Percentiles rank a stretch among this genome's conserved stretches.
phyloP scores from a whole-genome alignment of 148 eudicot genomes.

The Vaccinium corymbosum region DNA sequence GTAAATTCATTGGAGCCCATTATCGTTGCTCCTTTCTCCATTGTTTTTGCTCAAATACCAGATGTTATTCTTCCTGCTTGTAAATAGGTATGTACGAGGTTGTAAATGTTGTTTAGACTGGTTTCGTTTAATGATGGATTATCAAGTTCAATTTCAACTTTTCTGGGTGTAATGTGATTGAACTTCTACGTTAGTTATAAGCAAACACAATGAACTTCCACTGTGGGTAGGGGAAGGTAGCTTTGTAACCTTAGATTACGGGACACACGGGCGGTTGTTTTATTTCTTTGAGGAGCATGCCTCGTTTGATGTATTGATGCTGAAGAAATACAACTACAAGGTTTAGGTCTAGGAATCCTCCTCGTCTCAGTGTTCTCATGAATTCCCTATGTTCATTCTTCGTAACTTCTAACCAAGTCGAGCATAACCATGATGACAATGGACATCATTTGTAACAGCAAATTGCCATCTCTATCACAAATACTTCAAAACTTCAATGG shows the following conservation, averaged over 20 bases:
- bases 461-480: background rate
- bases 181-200: background rate
- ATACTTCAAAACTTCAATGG: background rate
- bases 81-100: slow-evolving; percentile 20
- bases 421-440: background rate
- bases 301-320: background rate
- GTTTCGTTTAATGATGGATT: slow-evolving; percentile 15
- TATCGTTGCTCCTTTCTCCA: slow-evolving; percentile 55
- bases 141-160: background rate
- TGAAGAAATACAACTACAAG: background rate
- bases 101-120: slow-evolving; percentile 11
- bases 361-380: background rate
- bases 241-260: background rate
- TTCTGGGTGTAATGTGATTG: background rate
- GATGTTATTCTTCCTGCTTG: slow-evolving; percentile 61
- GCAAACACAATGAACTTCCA: background rate
- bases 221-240: background rate
- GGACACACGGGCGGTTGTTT: background rate
- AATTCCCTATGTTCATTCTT: background rate
- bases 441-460: background rate
- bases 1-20: slow-evolving; percentile 60
- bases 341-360: background rate
- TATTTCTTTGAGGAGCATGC: background rate
- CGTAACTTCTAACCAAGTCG: background rate
- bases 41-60: slow-evolving; percentile 70